Conservation (phyloP, 495 filamentous ascomycete genomes). For the Amorphotheca resinae region DNA sequence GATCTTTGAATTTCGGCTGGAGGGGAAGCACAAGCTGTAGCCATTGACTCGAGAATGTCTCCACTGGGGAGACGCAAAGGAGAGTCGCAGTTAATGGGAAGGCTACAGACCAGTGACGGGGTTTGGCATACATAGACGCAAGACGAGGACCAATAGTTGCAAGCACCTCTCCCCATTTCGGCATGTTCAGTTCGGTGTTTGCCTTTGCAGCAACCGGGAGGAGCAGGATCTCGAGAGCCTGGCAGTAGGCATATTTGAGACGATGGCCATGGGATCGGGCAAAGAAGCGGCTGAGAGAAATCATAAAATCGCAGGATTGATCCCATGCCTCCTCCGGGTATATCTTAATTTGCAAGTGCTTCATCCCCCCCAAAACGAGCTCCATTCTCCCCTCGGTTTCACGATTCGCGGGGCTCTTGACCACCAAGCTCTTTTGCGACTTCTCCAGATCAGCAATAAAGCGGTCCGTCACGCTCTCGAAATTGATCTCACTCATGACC, state of each 20-base stretch:
- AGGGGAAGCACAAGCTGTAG: conserved; percentile 62
- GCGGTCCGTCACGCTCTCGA: conserved; percentile 66
- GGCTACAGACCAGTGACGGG: conserved; percentile 75
- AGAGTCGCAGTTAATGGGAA: conserved; percentile 78
- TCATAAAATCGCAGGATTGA: conserved; percentile 80
- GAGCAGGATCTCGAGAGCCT: conserved; percentile 73
- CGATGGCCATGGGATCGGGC: conserved; percentile 69
- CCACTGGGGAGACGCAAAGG: conserved; percentile 75
- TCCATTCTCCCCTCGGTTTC: conserved; percentile 72
- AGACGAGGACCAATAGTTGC: conserved; percentile 62
- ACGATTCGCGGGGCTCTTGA: conserved; percentile 45
- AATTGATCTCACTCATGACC: conserved; percentile 87
- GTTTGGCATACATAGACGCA: conserved; percentile 74
- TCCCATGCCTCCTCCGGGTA: conserved; percentile 66
- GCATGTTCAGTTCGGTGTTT: conserved; percentile 57
- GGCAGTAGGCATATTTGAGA: conserved; percentile 89
- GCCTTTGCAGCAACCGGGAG: conserved; percentile 78
- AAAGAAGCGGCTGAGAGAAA: conserved; percentile 68
- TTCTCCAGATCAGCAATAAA: conserved; percentile 71
- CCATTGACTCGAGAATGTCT: conserved; percentile 78
- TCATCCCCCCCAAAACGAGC: conserved; percentile 80
- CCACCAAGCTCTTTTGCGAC: conserved; percentile 54
- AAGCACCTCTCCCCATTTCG: conserved; percentile 77
- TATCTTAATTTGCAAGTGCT: conserved; percentile 63
- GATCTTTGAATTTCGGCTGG: conserved; percentile 71